A percentile compares a stretch with the other conserved stretches of the same genome.
These are phyloP conservation scores for Xylaria curta DNA, from an alignment of 495 filamentous ascomycete species.

Conservation along the genomic window DNA sequence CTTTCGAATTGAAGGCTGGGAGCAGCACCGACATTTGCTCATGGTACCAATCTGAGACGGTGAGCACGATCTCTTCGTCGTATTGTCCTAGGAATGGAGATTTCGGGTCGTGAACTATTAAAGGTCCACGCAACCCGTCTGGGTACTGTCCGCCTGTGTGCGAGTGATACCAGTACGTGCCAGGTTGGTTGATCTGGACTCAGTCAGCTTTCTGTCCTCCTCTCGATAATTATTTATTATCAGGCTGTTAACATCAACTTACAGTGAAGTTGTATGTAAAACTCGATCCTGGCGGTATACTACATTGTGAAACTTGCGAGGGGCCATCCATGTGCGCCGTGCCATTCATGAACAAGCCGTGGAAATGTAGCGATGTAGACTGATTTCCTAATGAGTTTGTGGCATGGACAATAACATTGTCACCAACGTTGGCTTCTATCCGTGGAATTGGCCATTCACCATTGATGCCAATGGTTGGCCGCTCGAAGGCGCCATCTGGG, in stretches of 20 bases:
- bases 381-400: conserved; percentile 76
- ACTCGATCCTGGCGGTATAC: conserved; percentile 65
- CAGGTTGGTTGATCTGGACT: conserved; percentile 66
- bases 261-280: conserved; percentile 83
- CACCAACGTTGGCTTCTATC: conserved; percentile 73
- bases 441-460: conserved; percentile 76
- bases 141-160: conserved; percentile 74
- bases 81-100: conserved; percentile 66
- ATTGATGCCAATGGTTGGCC: conserved; percentile 81
- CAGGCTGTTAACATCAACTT: conserved; percentile 28
- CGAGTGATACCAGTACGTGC: conserved; percentile 87
- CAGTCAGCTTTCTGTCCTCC: conserved; percentile 1
- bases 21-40: conserved; percentile 66
- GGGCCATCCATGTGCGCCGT: conserved; percentile 79
- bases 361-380: conserved; percentile 74
- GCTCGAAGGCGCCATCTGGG: conserved; percentile 72
- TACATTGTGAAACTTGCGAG: conserved; percentile 69
- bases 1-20: conserved; percentile 60
- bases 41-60: conserved; percentile 72
- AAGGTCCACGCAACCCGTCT: conserved; percentile 73
- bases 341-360: conserved; percentile 76
- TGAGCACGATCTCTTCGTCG: conserved; percentile 69
- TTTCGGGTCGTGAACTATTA: conserved; percentile 73
- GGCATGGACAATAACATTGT: conserved; percentile 73
- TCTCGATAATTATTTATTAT: background rate